Conservation (phyloP, 257 asterid species). For the Verbascum thapsus region DNA sequence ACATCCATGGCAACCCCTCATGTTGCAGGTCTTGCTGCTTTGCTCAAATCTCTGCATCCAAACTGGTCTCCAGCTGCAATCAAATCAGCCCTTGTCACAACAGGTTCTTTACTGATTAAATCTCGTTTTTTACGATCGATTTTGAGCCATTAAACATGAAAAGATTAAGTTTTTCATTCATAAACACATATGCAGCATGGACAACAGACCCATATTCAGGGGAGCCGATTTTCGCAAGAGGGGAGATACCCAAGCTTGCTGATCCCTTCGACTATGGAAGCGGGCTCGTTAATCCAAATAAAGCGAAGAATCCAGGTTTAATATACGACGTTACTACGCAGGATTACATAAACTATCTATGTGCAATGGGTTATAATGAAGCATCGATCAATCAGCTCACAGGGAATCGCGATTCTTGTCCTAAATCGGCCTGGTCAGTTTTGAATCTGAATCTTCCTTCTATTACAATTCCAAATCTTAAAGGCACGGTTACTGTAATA, state of each 20-base stretch:
- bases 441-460: conserved; percentile 48
- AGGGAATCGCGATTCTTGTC: conserved; percentile 22
- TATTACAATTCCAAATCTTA: conserved; percentile 34
- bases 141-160: too few species aligned
- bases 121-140: too few species aligned
- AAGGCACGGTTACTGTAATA: conserved; percentile 9
- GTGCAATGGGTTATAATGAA: conserved; percentile 36
- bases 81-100: conserved; percentile 39
- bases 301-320: conserved; percentile 37
- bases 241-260: conserved; percentile 23
- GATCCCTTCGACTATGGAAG: conserved; percentile 44
- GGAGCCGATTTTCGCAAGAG: conserved; percentile 29
- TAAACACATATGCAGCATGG: conserved; percentile 36
- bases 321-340: conserved; percentile 34
- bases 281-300: conserved; percentile 35
- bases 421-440: conserved; percentile 11
- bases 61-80: conserved; percentile 46
- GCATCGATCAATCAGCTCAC: conserved; percentile 22
- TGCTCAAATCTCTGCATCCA: conserved; percentile 44
- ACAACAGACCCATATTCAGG: conserved; percentile 33
- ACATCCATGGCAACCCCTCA: conserved; percentile 51
- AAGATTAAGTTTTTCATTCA: background rate
- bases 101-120: conserved; percentile 31
- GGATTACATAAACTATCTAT: conserved; percentile 40
- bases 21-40: conserved; percentile 37